These are phyloP conservation scores for Vachellia collinsii DNA, from an alignment of 306 rosid genomes.

Conservation along the genomic window DNA sequence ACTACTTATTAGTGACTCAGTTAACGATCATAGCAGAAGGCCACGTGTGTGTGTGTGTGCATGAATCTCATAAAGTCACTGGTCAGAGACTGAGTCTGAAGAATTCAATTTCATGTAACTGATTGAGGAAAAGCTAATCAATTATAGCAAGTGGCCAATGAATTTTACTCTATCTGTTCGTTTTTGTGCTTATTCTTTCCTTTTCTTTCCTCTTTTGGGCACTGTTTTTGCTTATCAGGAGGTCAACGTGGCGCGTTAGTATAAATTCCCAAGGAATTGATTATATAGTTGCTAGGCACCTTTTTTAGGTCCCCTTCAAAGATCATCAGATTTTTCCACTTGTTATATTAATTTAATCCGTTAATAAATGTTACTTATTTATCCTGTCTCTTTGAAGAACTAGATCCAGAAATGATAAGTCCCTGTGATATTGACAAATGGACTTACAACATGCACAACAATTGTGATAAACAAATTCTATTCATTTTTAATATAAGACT, in stretches of 20 bases:
- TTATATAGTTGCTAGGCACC: background rate
- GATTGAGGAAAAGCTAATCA: constrained; percentile 6
- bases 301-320: background rate
- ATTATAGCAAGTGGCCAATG: constrained; percentile 27
- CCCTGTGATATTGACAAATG: background rate
- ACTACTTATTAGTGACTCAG: background rate
- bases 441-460: background rate
- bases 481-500: background rate
- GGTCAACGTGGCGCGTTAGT: constrained; percentile 24
- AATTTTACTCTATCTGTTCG: constrained; percentile 11
- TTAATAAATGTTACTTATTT: background rate
- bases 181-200: constrained; percentile 41
- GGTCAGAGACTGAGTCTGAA: background rate
- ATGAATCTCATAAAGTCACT: background rate
- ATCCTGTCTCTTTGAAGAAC: background rate
- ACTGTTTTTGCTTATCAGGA: constrained; percentile 1
- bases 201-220: background rate
- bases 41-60: background rate
- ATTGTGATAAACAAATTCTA: too few species aligned
- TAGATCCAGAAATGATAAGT: background rate
- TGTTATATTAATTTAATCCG: background rate
- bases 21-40: background rate
- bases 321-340: background rate
- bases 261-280: background rate
- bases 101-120: background rate